Percentiles rank a stretch among this genome's conserved stretches.
Conservation (phyloP, 73 alveolate species). For the Paramecium biaurelia region DNA sequence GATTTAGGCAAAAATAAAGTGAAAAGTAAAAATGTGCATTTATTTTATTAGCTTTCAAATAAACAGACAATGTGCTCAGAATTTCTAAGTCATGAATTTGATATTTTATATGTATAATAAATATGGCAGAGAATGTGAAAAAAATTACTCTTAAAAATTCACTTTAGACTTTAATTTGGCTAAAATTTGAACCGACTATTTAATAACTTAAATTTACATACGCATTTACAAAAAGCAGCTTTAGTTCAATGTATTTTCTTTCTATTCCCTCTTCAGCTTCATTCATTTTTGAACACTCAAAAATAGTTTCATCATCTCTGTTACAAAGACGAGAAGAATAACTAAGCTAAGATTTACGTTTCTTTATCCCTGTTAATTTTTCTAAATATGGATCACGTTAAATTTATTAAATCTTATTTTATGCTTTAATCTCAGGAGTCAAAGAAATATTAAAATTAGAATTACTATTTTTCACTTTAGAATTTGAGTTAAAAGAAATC, state of each 20-base stretch:
- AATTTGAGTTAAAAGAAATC: background rate
- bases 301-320: background rate
- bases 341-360: background rate
- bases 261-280: background rate
- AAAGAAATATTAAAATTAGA: background rate
- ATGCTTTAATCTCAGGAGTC: background rate
- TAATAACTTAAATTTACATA: background rate
- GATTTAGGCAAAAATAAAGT: background rate
- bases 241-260: background rate
- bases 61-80: constrained; percentile 35
- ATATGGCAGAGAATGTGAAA: constrained; percentile 18
- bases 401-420: background rate
- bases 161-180: background rate
- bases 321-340: background rate
- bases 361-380: background rate
- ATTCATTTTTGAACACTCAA: background rate
- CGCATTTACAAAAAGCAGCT: background rate
- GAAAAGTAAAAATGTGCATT: background rate
- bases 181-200: background rate
- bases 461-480: background rate
- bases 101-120: background rate
- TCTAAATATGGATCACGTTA: background rate
- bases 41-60: background rate
- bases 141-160: background rate
- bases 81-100: constrained; percentile 34